These are phyloP conservation scores for Aspergillus carlsbadensis DNA, from an alignment of 495 filamentous ascomycete species.

Conservation along the genomic window DNA sequence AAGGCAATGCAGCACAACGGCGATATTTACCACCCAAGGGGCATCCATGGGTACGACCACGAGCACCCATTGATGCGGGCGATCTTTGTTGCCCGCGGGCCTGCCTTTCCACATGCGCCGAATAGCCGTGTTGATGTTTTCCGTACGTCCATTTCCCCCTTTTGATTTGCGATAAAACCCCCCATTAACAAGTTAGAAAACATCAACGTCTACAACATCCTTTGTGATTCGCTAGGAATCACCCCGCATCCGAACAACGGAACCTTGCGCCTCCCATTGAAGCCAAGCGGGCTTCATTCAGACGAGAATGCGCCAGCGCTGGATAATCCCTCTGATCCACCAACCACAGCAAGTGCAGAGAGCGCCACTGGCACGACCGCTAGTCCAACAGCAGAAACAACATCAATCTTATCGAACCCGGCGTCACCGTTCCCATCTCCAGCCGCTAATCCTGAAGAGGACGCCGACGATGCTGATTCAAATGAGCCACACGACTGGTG, in stretches of 20 bases:
- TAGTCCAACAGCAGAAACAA: neutral
- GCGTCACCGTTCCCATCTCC: constrained; percentile 3
- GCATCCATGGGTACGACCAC: constrained; percentile 89
- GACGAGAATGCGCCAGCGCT: constrained; percentile 39
- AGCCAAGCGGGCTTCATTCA: constrained; percentile 66
- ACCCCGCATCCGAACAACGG: constrained; percentile 74
- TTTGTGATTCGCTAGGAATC: constrained; percentile 81
- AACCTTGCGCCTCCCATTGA: constrained; percentile 77
- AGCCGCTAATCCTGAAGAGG: constrained; percentile 18
- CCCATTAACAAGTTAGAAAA: constrained; percentile 60
- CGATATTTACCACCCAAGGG: constrained; percentile 68
- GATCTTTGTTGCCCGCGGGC: constrained; percentile 85
- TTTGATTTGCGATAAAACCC: neutral
- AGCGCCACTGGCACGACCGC: neutral
- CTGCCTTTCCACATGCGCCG: constrained; percentile 80
- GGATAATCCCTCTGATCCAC: constrained; percentile 41
- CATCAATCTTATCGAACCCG: too few relatives aligned
- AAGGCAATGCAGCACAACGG: constrained; percentile 58
- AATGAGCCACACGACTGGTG: constrained; percentile 30
- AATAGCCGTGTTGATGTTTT: constrained; percentile 81
- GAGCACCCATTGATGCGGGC: constrained; percentile 89
- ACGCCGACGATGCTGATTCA: constrained; percentile 5
- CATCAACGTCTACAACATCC: constrained; percentile 89
- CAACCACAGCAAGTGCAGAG: constrained; percentile 2
- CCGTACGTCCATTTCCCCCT: constrained; percentile 55